Conservation (phyloP, 768 basidiomycete genomes). For the Pisolithus sp. region DNA sequence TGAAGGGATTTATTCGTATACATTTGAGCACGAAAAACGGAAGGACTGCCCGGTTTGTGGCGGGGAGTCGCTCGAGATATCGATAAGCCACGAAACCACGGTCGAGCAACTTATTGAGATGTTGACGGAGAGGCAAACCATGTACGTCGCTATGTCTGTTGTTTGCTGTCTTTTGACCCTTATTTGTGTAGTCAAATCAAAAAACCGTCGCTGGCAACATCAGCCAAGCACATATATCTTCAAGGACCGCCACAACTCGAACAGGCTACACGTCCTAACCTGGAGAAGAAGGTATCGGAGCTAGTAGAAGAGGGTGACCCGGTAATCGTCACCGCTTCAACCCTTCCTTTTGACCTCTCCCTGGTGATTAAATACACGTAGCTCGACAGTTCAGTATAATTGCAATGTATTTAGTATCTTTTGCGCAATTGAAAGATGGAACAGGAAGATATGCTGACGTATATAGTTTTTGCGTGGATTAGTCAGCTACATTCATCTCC, state of each 20-base stretch:
- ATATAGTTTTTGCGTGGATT: slow-evolving; percentile 7
- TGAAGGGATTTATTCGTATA: slow-evolving; percentile 93
- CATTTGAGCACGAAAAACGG: slow-evolving; percentile 91
- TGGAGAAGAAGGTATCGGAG: slow-evolving; percentile 81
- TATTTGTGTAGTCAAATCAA: slow-evolving; percentile 76
- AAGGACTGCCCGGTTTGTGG: slow-evolving; percentile 97
- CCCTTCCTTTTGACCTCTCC: slow-evolving; percentile 81
- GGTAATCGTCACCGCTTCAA: slow-evolving; percentile 81
- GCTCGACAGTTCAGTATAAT: neutral
- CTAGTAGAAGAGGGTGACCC: slow-evolving; percentile 72
- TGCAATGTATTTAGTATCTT: no score
- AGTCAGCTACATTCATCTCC: slow-evolving; percentile 17
- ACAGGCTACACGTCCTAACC: slow-evolving; percentile 81
- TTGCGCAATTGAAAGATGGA: no score
- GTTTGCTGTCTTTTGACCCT: slow-evolving; percentile 7
- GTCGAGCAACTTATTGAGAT: slow-evolving; percentile 86
- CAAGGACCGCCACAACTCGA: slow-evolving; percentile 92
- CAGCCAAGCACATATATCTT: slow-evolving; percentile 77
- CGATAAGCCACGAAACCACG: slow-evolving; percentile 64
- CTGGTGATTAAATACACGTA: slow-evolving; percentile 54
- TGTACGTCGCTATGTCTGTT: slow-evolving; percentile 49
- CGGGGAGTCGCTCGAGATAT: slow-evolving; percentile 74
- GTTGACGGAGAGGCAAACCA: slow-evolving; percentile 80
- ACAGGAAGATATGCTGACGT: no score
- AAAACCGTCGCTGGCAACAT: slow-evolving; percentile 84